A percentile compares a stretch with the other conserved stretches of the same genome.
Evolutionary conservation across 768 basidiomycete genomes (phyloP).

Genomic region (Amanita phalloides): DNA sequence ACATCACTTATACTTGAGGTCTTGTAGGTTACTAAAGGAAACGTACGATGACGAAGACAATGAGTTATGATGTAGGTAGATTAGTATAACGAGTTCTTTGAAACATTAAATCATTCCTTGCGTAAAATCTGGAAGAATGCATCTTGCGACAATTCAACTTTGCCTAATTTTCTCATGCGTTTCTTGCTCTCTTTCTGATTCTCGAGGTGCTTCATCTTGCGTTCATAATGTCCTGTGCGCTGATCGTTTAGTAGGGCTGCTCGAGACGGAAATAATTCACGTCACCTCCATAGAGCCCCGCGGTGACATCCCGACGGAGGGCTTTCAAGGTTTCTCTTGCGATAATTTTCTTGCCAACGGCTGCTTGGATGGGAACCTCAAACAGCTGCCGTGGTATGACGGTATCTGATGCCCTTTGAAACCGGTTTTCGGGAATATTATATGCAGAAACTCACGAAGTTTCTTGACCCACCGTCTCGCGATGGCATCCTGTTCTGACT

Average conservation of each 20-base stretch:
- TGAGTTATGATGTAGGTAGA: conserved; percentile 43
- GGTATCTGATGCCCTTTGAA: conserved; percentile 41
- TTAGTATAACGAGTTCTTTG: conserved; percentile 11
- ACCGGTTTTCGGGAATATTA: not conserved
- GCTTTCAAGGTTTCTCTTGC: conserved; percentile 86
- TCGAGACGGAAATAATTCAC: not conserved
- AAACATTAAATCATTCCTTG: conserved; percentile 26
- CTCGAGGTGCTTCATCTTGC: conserved; percentile 81
- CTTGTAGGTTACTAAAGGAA: conserved; percentile 72
- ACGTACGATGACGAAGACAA: conserved; percentile 93
- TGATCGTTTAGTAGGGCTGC: not conserved
- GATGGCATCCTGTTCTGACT: conserved; percentile 61
- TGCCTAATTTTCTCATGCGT: conserved; percentile 80
- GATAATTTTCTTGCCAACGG: conserved; percentile 76
- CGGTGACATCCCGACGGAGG: conserved; percentile 85
- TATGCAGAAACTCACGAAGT: conserved; percentile 49
- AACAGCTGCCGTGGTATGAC: conserved; percentile 90
- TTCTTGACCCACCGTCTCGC: conserved; percentile 87
- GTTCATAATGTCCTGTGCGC: conserved; percentile 73
- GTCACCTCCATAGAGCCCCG: conserved; percentile 84
- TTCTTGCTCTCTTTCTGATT: conserved; percentile 93
- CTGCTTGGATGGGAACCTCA: conserved; percentile 93
- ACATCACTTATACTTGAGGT: conserved; percentile 7
- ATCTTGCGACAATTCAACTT: conserved; percentile 86
- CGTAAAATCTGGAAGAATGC: conserved; percentile 90